Evolutionary conservation across 495 filamentous ascomycete genomes (phyloP), one percentile per base, ranked within the genome.

Genomic region (Choiromyces venosus): DNA sequence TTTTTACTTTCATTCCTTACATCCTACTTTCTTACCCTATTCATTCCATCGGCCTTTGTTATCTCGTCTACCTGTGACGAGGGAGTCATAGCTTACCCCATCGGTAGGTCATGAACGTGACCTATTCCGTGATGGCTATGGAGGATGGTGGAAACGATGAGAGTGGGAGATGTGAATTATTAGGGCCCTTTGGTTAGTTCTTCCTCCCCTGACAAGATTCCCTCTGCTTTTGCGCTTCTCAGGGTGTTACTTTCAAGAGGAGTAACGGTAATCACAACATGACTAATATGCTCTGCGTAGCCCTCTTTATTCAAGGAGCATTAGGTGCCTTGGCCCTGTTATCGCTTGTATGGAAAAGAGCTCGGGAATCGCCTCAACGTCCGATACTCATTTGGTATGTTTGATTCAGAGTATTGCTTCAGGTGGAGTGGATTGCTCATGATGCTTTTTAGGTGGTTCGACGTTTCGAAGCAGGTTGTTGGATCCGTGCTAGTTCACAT

Each of bases 391-490:
- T 99, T 75, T 99, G 94, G 94, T 81, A 29, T n/a, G 74, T 69
- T 66, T 52, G 37, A 37, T 33, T 46, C 64, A 69, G 21, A 65
- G 3, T 0, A 29, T 44, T 66, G 37, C 39, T 74, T 5, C 40
- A 56, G 16, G 70, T 38, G 36, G 67, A 44, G 70, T 38, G 36
- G 67, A 44, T 67, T 35, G 35, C 67, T 37, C 33, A 36, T 71
- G 52, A 29, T n/a, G 33, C 35, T 37, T n/a, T n/a, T 10, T 66
- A 81, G 80, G 80, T 93, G 90, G 78, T 98, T 98, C 81, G 95
- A 99, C 83, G 95, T 89, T 40, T 94, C 91, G 21, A 99, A 99
- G 84, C 95, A 99, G 84, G 93, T 99, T n/a, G 90, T 97, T 74
- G 95, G 95, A 14, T 93, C 92, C 64, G 88, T 91, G 64, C 87